Conservation (phyloP, 345 rosid species). For the Corymbia maculata region DNA sequence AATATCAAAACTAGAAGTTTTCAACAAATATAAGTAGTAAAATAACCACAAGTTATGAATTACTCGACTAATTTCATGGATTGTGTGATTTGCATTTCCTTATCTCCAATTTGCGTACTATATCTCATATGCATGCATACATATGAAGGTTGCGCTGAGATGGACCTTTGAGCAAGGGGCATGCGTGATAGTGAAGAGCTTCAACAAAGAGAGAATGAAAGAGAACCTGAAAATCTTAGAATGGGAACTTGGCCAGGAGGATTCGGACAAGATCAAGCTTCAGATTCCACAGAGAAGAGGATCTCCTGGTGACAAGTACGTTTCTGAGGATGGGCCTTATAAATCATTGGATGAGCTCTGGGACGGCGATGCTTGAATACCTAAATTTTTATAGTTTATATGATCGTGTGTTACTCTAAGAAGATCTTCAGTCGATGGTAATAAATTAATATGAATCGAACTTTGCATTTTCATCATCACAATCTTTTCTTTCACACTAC, state of each 20-base stretch:
- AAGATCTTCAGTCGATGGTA: background rate
- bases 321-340: conserved; percentile 1
- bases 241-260: background rate
- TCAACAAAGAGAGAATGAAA: conserved; percentile 5
- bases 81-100: background rate
- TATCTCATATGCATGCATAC: background rate
- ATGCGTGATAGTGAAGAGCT: conserved; percentile 1
- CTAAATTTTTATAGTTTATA: background rate
- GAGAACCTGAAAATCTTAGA: background rate
- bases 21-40: background rate
- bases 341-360: background rate
- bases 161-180: conserved; percentile 4
- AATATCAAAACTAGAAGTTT: no score
- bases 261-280: background rate
- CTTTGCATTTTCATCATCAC: background rate
- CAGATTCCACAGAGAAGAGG: background rate
- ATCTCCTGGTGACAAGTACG: background rate
- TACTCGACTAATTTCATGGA: background rate
- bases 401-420: background rate
- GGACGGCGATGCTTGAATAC: background rate
- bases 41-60: background rate
- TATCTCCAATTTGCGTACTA: background rate
- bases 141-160: conserved; percentile 2
- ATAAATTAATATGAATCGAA: background rate
- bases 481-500: background rate